Percentiles rank a stretch among this genome's conserved stretches.
Evolutionary conservation across 306 rosid genomes (phyloP).

Genomic region (Argentina anserina): DNA sequence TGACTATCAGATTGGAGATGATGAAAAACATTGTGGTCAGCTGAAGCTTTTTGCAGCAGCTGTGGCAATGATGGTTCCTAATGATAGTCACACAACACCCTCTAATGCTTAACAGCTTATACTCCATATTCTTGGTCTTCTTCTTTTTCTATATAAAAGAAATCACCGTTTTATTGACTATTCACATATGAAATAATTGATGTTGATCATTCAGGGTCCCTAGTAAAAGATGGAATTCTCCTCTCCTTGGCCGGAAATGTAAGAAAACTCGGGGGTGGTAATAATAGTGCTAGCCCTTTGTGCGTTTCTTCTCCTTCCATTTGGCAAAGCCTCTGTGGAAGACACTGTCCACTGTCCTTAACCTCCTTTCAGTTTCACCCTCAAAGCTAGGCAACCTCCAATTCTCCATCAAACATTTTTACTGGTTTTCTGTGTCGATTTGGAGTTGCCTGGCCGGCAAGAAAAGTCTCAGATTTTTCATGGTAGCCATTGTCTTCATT

Average conservation of each 20-base stretch:
- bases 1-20: conserved; percentile 25
- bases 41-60: neutral
- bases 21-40: conserved; percentile 7
- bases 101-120: conserved; percentile 11
- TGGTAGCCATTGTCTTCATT: neutral
- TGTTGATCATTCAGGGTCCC: conserved; percentile 17
- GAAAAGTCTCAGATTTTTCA: neutral
- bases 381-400: neutral
- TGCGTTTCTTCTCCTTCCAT: conserved; percentile 7
- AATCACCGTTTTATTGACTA: neutral
- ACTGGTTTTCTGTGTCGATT: neutral
- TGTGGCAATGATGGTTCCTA: conserved; percentile 22
- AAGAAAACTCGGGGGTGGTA: neutral
- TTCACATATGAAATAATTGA: neutral
- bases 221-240: neutral
- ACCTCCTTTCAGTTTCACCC: neutral
- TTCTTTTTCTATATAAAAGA: neutral
- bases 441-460: conserved; percentile 15
- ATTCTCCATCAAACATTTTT: neutral
- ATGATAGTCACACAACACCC: conserved; percentile 15
- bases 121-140: conserved; percentile 12
- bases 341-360: neutral
- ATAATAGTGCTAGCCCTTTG: neutral
- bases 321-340: conserved; percentile 5
- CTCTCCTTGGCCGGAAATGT: neutral